Conservation (phyloP, 805 yeast genomes). For the Myxozyma melibiosi region DNA sequence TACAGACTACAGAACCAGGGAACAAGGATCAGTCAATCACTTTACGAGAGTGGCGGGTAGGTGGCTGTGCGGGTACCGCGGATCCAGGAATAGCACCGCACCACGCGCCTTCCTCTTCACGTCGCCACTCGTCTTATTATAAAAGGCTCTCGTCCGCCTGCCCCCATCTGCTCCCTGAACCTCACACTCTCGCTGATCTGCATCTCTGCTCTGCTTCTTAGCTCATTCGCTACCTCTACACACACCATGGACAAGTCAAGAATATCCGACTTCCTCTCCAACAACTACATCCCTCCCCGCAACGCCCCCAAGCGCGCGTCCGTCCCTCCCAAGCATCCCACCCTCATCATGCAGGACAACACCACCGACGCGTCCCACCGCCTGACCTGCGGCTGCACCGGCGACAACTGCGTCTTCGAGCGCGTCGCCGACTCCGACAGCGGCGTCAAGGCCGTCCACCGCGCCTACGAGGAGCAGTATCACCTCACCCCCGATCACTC, state of each 20-base stretch:
- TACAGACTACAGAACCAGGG: too few relatives aligned
- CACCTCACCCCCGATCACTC: conserved; percentile 23
- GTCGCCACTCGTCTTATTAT: background rate
- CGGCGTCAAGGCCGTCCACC: conserved; percentile 20
- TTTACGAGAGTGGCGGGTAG: too few relatives aligned
- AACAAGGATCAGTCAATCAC: too few relatives aligned
- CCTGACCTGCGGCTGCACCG: conserved; percentile 48
- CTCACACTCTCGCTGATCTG: background rate
- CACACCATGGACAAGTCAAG: conserved; percentile 49
- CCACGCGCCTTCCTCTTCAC: background rate
- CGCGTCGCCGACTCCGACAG: conserved; percentile 36
- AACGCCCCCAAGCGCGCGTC: conserved; percentile 23
- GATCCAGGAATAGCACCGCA: background rate
- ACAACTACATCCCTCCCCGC: conserved; percentile 53
- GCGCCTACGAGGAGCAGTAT: conserved; percentile 31
- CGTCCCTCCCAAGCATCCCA: conserved; percentile 58
- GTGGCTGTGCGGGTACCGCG: conserved; percentile 3
- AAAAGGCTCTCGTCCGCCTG: background rate
- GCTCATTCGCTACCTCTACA: background rate
- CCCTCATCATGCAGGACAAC: conserved; percentile 59
- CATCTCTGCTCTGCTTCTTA: background rate
- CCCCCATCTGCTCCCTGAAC: background rate
- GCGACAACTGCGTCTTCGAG: conserved; percentile 46
- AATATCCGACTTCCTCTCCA: conserved; percentile 46
- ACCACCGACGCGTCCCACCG: conserved; percentile 55